A percentile compares a stretch with the other conserved stretches of the same genome.
These are phyloP conservation scores for Mucor irregularis DNA, from an alignment of 371 early-diverging fungal genomes.

Conservation along the genomic window DNA sequence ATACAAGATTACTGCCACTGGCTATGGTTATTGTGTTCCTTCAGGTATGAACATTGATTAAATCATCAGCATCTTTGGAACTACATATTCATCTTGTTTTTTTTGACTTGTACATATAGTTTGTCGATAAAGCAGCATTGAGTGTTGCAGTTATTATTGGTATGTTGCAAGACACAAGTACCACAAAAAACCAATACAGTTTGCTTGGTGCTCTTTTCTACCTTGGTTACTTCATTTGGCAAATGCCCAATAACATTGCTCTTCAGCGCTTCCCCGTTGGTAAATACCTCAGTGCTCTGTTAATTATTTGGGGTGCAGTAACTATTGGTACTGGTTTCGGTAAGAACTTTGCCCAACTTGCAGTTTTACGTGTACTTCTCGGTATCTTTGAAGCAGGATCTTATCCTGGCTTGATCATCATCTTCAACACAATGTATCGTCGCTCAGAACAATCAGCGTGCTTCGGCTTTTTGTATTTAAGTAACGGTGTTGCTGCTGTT, in stretches of 20 bases:
- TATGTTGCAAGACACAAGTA: conserved; percentile 29
- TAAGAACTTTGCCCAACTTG: conserved; percentile 27
- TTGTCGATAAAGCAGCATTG: conserved; percentile 38
- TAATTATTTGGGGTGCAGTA: conserved; percentile 26
- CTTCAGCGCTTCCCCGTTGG: conserved; percentile 34
- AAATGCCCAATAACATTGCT: conserved; percentile 39
- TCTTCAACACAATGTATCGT: conserved; percentile 29
- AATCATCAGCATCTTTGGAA: neutral
- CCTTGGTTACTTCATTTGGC: conserved; percentile 34
- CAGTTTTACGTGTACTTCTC: conserved; percentile 28
- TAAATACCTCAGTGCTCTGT: conserved; percentile 27
- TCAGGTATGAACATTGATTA: conserved; percentile 6
- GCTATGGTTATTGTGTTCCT: conserved; percentile 23
- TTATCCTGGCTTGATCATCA: conserved; percentile 27
- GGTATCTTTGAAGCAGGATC: conserved; percentile 39
- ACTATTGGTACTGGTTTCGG: conserved; percentile 11
- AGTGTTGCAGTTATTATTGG: conserved; percentile 32
- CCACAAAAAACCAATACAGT: conserved; percentile 21
- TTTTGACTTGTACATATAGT: conserved; percentile 27
- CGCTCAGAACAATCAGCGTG: conserved; percentile 30
- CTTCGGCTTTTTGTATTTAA: conserved; percentile 15
- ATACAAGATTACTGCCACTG: conserved; percentile 41
- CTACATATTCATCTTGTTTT: neutral
- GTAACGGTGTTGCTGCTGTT: conserved; percentile 13
- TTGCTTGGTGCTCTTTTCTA: conserved; percentile 40